Evolutionary conservation across 2,329 filamentous ascomycete genomes (phyloP).

Genomic region (Colletotrichum echinochloae): DNA sequence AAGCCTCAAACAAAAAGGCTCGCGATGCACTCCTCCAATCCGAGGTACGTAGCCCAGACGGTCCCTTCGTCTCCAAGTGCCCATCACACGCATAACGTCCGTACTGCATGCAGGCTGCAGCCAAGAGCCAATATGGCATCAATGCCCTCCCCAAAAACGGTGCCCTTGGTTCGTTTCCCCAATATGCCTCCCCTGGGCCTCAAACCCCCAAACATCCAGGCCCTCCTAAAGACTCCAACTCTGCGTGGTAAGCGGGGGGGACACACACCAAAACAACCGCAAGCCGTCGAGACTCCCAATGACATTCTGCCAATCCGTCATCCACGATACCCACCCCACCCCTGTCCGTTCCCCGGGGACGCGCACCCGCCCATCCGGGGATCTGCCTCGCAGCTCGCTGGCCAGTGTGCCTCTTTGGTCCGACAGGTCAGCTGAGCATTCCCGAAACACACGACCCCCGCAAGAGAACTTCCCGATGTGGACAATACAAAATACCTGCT

Average conservation of each 20-base stretch:
- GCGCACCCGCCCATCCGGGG: background rate
- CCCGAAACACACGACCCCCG: conserved; percentile 17
- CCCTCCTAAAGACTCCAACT: background rate
- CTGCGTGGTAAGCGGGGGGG: background rate
- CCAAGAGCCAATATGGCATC: conserved; percentile 7
- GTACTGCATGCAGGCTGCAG: conserved; percentile 4
- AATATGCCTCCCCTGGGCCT: background rate
- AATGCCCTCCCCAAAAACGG: background rate
- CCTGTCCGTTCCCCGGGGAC: background rate
- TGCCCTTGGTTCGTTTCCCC: background rate
- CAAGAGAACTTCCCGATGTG: background rate
- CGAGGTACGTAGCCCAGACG: too few species aligned
- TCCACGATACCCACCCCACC: background rate
- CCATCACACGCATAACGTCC: conserved; percentile 19
- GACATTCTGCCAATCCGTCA: background rate
- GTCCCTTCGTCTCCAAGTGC: background rate
- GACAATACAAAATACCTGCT: too few species aligned
- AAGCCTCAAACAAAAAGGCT: background rate
- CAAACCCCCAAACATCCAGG: background rate
- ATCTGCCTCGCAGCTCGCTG: background rate
- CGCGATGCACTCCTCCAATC: background rate
- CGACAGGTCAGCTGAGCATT: conserved; percentile 27
- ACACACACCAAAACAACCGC: background rate
- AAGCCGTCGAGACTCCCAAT: background rate
- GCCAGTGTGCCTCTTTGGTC: background rate